These are phyloP conservation scores for Suillus lakei DNA, from an alignment of 768 basidiomycete genomes.

Conservation along the genomic window DNA sequence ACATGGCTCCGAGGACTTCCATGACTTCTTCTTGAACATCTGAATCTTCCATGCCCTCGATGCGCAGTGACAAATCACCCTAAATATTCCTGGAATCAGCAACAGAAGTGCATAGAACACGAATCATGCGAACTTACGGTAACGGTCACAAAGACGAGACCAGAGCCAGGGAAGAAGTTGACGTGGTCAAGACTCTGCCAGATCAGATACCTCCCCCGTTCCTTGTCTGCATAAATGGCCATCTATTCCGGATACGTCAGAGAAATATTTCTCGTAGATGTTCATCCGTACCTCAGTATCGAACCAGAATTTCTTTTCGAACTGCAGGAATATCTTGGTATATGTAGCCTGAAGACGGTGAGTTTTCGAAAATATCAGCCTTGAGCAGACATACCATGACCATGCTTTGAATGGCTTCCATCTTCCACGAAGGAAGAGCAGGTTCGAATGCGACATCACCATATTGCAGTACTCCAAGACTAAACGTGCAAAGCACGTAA, in stretches of 20 bases:
- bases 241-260: slow-evolving; percentile 18
- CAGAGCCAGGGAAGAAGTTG: slow-evolving; percentile 63
- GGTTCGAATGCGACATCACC: slow-evolving; percentile 63
- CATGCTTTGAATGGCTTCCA: slow-evolving; percentile 67
- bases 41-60: slow-evolving; percentile 54
- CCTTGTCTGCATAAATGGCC: slow-evolving; percentile 59
- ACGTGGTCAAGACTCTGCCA: slow-evolving; percentile 69
- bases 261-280: no score
- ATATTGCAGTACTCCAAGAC: slow-evolving; percentile 71
- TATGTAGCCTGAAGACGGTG: slow-evolving; percentile 50
- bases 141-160: slow-evolving; percentile 42
- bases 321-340: slow-evolving; percentile 72
- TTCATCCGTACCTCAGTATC: slow-evolving; percentile 41
- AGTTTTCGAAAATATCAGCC: neutral
- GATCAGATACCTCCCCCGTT: slow-evolving; percentile 66
- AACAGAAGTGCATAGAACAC: neutral
- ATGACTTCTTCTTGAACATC: slow-evolving; percentile 59
- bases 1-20: slow-evolving; percentile 63
- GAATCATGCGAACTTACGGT: slow-evolving; percentile 22
- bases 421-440: slow-evolving; percentile 59
- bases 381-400: slow-evolving; percentile 49
- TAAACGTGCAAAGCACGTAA: slow-evolving; percentile 70
- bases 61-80: slow-evolving; percentile 65
- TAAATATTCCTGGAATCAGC: slow-evolving; percentile 21
- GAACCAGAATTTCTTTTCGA: slow-evolving; percentile 65